These are phyloP conservation scores for Tolypocladium pustulatum DNA, from an alignment of 2,329 filamentous ascomycete genomes.

Conservation along the genomic window DNA sequence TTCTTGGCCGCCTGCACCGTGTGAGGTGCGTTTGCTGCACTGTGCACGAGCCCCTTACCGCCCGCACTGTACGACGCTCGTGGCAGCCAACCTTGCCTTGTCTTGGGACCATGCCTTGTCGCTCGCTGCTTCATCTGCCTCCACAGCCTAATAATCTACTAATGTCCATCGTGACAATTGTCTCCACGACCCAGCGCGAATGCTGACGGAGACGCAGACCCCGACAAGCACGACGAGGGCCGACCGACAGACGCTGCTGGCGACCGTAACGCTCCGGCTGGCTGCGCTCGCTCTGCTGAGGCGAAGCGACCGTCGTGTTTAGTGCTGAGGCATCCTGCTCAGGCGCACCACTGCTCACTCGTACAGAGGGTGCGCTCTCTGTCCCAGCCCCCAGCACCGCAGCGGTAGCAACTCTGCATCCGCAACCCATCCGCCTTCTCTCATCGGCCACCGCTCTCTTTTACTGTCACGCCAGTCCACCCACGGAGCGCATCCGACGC, in stretches of 20 bases:
- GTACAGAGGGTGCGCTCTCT: constrained; percentile 3
- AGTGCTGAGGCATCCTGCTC: constrained; percentile 5
- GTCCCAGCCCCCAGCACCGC: constrained; percentile 8
- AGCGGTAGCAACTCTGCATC: not conserved
- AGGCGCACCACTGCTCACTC: not conserved
- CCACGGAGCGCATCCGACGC: constrained; percentile 2
- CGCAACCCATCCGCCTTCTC: constrained; percentile 3
- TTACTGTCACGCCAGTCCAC: constrained; percentile 5
- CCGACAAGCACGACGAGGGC: constrained; percentile 1
- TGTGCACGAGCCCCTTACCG: not conserved
- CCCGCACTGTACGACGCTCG: constrained; percentile 6
- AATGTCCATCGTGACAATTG: constrained; percentile 13
- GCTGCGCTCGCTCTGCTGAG: not conserved
- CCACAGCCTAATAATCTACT: constrained; percentile 9
- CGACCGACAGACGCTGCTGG: not conserved
- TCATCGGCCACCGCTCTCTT: constrained; percentile 5
- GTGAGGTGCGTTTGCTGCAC: not conserved
- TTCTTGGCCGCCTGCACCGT: not conserved
- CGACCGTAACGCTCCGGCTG: not conserved
- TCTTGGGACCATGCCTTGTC: constrained; percentile 2
- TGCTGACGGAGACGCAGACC: constrained; percentile 8
- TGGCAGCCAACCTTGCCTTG: constrained; percentile 6
- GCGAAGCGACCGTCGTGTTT: not conserved
- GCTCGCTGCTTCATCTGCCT: constrained; percentile 6
- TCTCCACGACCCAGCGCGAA: constrained; percentile 14